Evolutionary conservation across 805 yeast species (phyloP).

Genomic region (Cyberlindnera petersonii): DNA sequence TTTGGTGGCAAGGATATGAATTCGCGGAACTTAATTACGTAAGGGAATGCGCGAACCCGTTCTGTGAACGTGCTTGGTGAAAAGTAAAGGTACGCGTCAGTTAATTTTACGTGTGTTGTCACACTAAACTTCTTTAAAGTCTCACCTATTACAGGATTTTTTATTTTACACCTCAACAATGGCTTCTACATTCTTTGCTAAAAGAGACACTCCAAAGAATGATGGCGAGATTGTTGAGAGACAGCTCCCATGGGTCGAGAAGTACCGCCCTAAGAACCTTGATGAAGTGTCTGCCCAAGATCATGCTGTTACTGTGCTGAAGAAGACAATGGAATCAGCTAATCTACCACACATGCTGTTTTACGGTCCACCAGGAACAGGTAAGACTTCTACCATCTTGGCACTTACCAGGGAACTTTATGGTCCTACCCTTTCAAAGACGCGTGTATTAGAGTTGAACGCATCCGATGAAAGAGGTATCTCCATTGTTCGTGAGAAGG

Average conservation of each 20-base stretch:
- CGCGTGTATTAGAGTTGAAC: slow-evolving; percentile 76
- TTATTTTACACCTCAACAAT: too few relatives aligned
- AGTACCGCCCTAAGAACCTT: slow-evolving; percentile 83
- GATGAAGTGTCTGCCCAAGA: slow-evolving; percentile 91
- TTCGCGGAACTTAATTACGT: too few relatives aligned
- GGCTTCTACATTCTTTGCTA: slow-evolving; percentile 19
- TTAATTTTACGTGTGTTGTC: too few relatives aligned
- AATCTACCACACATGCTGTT: slow-evolving; percentile 90
- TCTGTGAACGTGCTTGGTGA: too few relatives aligned
- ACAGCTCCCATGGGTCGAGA: slow-evolving; percentile 86
- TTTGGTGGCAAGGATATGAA: too few relatives aligned
- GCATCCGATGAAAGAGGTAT: slow-evolving; percentile 93
- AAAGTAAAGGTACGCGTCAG: too few relatives aligned
- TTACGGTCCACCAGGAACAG: slow-evolving; percentile 94
- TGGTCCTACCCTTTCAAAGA: slow-evolving; percentile 65
- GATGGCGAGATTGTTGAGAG: slow-evolving; percentile 24
- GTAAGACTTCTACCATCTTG: slow-evolving; percentile 83
- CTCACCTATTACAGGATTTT: too few relatives aligned
- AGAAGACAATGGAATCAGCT: slow-evolving; percentile 71
- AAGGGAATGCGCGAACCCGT: too few relatives aligned
- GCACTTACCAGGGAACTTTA: slow-evolving; percentile 78
- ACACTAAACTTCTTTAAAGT: too few relatives aligned
- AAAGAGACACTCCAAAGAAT: slow-evolving; percentile 27
- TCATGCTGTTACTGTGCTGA: slow-evolving; percentile 79
- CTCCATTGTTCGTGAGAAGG: slow-evolving; percentile 78